A percentile compares a stretch with the other conserved stretches of the same genome.
These are phyloP conservation scores for Naematelia aurantialba DNA, from an alignment of 768 basidiomycete genomes.

Conservation along the genomic window DNA sequence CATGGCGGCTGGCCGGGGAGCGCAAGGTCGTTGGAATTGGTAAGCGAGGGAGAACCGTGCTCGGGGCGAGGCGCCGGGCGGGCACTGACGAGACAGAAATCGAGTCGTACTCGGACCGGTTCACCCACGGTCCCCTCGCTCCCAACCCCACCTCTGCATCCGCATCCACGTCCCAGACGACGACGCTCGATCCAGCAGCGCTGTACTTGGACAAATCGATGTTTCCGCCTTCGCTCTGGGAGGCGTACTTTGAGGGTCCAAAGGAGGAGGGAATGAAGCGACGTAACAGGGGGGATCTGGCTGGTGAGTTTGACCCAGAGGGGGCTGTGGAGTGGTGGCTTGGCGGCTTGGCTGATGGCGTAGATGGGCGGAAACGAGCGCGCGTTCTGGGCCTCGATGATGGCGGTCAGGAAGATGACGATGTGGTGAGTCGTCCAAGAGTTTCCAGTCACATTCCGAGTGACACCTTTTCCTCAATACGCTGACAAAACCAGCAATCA, in stretches of 20 bases:
- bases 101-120: conserved; percentile 38
- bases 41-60: conserved; percentile 20
- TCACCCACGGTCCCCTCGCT: conserved; percentile 7
- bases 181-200: conserved; percentile 17
- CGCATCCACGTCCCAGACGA: background rate
- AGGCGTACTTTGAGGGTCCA: conserved; percentile 28
- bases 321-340: background rate
- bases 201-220: conserved; percentile 28
- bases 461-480: conserved; percentile 4
- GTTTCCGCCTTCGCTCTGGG: conserved; percentile 40
- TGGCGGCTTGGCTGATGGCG: background rate
- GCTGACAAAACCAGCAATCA: conserved; percentile 3
- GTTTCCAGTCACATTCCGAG: conserved; percentile 4
- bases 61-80: too few relatives aligned
- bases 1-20: conserved; percentile 33
- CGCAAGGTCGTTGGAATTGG: conserved; percentile 40
- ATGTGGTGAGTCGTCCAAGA: background rate
- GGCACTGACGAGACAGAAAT: too few relatives aligned
- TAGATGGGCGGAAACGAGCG: background rate
- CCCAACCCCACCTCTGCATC: background rate
- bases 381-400: background rate
- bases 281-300: conserved; percentile 14
- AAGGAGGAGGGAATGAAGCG: background rate
- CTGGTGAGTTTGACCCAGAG: background rate
- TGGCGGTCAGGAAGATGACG: background rate